Percentiles rank a stretch among this genome's conserved stretches.
phyloP scores from a whole-genome alignment of 495 filamentous ascomycete genomes.

The Tuber magnatum region DNA sequence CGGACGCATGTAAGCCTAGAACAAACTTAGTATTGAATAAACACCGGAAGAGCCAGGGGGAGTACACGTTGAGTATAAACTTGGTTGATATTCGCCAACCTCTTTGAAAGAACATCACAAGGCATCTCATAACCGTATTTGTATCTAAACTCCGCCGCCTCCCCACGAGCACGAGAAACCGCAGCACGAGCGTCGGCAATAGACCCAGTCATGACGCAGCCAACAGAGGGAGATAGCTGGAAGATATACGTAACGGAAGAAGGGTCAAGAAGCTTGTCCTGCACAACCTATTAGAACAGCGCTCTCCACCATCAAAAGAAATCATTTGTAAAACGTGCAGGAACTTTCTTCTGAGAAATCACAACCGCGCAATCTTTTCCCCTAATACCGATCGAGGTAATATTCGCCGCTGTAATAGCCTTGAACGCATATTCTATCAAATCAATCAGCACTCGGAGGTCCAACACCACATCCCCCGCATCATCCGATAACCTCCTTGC shows the following conservation, averaged over 20 bases:
- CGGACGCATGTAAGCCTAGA: constrained; percentile 84
- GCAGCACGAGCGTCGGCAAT: constrained; percentile 94
- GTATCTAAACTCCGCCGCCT: constrained; percentile 96
- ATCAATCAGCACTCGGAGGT: constrained; percentile 22
- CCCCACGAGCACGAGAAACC: constrained; percentile 82
- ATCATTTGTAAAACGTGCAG: constrained; percentile 57
- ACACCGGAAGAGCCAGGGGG: constrained; percentile 5
- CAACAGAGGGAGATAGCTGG: constrained; percentile 89
- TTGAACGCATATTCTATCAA: constrained; percentile 97
- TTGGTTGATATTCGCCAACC: constrained; percentile 96
- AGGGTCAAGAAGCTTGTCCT: constrained; percentile 99
- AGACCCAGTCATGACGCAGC: constrained; percentile 96
- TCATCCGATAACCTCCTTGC: not conserved
- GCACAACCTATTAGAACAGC: constrained; percentile 12
- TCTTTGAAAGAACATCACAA: constrained; percentile 89
- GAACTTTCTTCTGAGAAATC: constrained; percentile 98
- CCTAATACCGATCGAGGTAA: constrained; percentile 90
- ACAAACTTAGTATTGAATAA: constrained; percentile 8
- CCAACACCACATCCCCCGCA: constrained; percentile 7
- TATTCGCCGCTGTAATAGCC: constrained; percentile 97
- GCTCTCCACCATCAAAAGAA: constrained; percentile 5
- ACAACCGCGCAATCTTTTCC: constrained; percentile 97
- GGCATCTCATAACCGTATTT: constrained; percentile 99
- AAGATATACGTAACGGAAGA: constrained; percentile 96
- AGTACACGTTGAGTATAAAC: constrained; percentile 87